Evolutionary conservation across 352 stramenopile species (phyloP).

Genomic region (Pythium dissotocum): DNA sequence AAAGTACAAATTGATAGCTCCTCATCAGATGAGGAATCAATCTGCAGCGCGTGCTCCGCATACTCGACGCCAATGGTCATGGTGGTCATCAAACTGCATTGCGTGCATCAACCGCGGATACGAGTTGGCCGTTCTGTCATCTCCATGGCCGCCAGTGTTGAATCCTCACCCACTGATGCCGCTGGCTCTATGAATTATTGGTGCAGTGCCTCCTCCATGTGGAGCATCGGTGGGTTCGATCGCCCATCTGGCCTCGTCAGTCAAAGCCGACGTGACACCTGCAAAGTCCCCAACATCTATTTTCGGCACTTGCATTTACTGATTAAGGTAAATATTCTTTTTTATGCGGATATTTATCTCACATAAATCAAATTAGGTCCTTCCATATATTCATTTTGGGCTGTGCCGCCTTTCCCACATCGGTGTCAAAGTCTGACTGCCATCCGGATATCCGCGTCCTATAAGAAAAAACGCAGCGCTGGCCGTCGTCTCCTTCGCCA

Average conservation of each 20-base stretch:
- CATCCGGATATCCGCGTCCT: background rate
- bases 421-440: background rate
- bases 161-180: background rate
- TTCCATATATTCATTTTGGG: background rate
- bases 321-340: background rate
- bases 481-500: background rate
- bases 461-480: background rate
- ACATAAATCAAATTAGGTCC: background rate
- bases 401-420: background rate
- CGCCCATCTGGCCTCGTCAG: background rate
- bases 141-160: background rate
- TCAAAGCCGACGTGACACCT: background rate
- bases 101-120: too few relatives aligned
- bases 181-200: background rate
- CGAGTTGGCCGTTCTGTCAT: background rate
- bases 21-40: background rate
- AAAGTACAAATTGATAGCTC: constrained; percentile 18
- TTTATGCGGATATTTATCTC: background rate
- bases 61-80: background rate
- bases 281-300: background rate
- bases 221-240: background rate
- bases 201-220: background rate
- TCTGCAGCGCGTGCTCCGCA: background rate
- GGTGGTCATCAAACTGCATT: background rate
- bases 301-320: background rate